Percentiles rank a stretch among this genome's conserved stretches.
Evolutionary conservation across 768 basidiomycete genomes (phyloP).

Genomic region (Trametes sanguinea): DNA sequence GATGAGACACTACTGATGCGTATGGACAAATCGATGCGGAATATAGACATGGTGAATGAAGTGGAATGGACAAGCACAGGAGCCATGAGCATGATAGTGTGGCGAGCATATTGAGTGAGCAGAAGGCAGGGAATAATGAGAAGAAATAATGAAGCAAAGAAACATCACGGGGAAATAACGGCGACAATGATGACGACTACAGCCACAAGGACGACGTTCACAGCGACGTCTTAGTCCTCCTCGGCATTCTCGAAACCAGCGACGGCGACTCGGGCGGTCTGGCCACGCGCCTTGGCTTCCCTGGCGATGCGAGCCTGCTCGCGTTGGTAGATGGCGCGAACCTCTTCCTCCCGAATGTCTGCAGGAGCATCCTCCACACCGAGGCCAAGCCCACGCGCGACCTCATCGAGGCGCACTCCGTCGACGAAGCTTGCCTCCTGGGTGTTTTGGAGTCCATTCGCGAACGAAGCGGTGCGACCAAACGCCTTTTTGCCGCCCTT

Average conservation of each 20-base stretch:
- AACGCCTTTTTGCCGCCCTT: slow-evolving; percentile 55
- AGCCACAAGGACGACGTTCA: not conserved
- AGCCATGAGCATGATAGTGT: slow-evolving; percentile 18
- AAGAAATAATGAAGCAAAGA: not conserved
- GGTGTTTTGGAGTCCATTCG: slow-evolving; percentile 30
- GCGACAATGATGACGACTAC: not conserved
- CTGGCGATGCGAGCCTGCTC: slow-evolving; percentile 48
- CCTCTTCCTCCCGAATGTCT: slow-evolving; percentile 52
- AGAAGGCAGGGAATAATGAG: slow-evolving; percentile 19
- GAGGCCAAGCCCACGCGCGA: slow-evolving; percentile 70
- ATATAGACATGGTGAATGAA: slow-evolving; percentile 1
- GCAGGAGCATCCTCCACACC: slow-evolving; percentile 27
- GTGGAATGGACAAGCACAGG: slow-evolving; percentile 9
- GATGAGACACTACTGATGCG: slow-evolving; percentile 7
- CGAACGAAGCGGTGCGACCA: slow-evolving; percentile 61
- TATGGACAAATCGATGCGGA: slow-evolving; percentile 27
- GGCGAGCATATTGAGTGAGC: slow-evolving; percentile 22
- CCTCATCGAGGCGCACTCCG: slow-evolving; percentile 68
- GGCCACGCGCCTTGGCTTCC: slow-evolving; percentile 41
- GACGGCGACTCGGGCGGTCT: slow-evolving; percentile 18
- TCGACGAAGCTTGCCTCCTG: slow-evolving; percentile 57
- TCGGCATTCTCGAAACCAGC: slow-evolving; percentile 45
- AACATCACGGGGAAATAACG: not conserved
- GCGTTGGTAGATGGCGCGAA: slow-evolving; percentile 53
- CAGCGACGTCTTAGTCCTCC: slow-evolving; percentile 39